These are phyloP conservation scores for Cunninghamia lanceolata DNA, from an alignment of 75 land plant genomes.

Conservation along the genomic window DNA sequence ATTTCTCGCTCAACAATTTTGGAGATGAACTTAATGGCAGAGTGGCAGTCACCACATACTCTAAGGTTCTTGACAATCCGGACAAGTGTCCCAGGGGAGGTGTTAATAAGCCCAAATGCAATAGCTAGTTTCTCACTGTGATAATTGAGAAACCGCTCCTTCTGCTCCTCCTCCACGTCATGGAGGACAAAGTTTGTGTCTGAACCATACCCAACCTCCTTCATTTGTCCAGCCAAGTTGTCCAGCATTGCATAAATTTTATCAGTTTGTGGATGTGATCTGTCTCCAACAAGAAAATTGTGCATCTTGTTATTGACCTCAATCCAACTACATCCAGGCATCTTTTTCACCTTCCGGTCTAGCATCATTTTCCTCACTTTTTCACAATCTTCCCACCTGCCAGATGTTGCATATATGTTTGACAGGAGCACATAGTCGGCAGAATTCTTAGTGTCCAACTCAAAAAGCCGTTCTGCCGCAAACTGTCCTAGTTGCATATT, in stretches of 20 bases:
- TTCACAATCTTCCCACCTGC: conserved; percentile 2
- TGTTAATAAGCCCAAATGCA: conserved; percentile 1
- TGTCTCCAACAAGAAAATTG: background rate
- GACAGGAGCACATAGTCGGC: background rate
- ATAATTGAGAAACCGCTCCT: background rate
- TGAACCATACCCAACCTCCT: background rate
- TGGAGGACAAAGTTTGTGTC: conserved; percentile 8
- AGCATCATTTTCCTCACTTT: conserved; percentile 3
- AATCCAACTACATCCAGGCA: conserved; percentile 5
- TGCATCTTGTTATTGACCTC: conserved; percentile 10
- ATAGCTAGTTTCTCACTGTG: conserved; percentile 5
- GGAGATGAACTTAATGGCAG: background rate
- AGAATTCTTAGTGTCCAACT: background rate
- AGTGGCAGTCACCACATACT: conserved; percentile 5
- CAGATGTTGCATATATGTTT: conserved; percentile 4
- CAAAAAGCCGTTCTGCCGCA: background rate
- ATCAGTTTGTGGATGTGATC: background rate
- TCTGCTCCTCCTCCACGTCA: conserved; percentile 12
- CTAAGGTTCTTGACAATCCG: background rate
- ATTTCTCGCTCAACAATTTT: conserved; percentile 2
- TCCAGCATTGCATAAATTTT: conserved; percentile 7
- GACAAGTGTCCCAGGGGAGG: background rate
- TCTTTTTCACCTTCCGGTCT: background rate
- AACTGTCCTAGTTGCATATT: background rate
- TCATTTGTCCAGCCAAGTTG: background rate